Evolutionary conservation across 805 yeast genomes (phyloP).

Genomic region (Candida germanica): DNA sequence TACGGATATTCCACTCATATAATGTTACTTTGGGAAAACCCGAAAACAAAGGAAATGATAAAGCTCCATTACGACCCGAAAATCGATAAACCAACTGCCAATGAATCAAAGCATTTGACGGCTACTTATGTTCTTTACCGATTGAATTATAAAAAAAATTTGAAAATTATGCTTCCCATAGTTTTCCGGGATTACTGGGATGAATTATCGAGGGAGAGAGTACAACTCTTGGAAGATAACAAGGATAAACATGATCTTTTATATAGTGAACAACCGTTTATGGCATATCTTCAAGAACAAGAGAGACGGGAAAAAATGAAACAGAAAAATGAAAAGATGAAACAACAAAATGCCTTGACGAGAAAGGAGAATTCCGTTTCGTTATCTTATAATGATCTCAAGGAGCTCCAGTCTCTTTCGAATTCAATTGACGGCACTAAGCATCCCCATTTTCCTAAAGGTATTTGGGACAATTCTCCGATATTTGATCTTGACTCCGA

Average conservation of each 20-base stretch:
- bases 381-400: neutral
- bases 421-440: neutral
- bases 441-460: slow-evolving; percentile 22
- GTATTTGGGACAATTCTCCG: slow-evolving; percentile 70
- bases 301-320: slow-evolving; percentile 6
- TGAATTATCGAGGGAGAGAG: slow-evolving; percentile 60
- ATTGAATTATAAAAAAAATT: slow-evolving; percentile 73
- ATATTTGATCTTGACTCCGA: slow-evolving; percentile 66
- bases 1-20: slow-evolving; percentile 66
- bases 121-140: slow-evolving; percentile 87
- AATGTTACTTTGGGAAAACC: slow-evolving; percentile 67
- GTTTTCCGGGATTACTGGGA: slow-evolving; percentile 79
- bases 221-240: slow-evolving; percentile 18
- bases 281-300: slow-evolving; percentile 24
- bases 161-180: slow-evolving; percentile 84
- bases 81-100: slow-evolving; percentile 67
- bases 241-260: slow-evolving; percentile 46
- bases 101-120: slow-evolving; percentile 86
- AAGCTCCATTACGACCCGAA: slow-evolving; percentile 54
- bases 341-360: slow-evolving; percentile 1
- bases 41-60: slow-evolving; percentile 71
- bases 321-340: slow-evolving; percentile 5
- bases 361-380: slow-evolving; percentile 1
- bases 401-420: slow-evolving; percentile 2
- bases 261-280: slow-evolving; percentile 77